Evolutionary conservation across 768 basidiomycete genomes (phyloP), one percentile per base, ranked within the genome.

Genomic region (Termitomyces sp.): DNA sequence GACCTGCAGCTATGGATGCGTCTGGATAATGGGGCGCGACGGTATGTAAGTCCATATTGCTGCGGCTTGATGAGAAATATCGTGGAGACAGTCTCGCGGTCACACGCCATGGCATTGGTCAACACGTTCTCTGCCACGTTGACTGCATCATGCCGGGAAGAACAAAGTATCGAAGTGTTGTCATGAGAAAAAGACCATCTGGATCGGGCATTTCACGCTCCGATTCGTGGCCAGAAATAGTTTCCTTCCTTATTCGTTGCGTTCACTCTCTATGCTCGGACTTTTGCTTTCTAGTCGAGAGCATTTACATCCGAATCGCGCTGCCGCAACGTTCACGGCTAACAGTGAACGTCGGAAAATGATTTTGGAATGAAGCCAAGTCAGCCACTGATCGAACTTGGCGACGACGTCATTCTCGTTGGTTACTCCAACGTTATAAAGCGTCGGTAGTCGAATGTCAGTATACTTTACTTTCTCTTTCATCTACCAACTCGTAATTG

Each of bases 331-430:
- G 20, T 51, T 40, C 10, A 28, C 5, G 44, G 10, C 52, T 28
- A n/a, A 30, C 12, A 41, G 18, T 5, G 5, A 38, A 9, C 36
- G 36, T 52, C 51, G 23, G 38, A 38, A 51, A 23, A 4, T 51
- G 35, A 30, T 50, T 51, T 12, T 30, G 26, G 26, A 40, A 30
- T 28, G 18, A 41, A 41, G 52, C 28, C 38, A 41, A 43, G 53
- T 54, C 53, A 43, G 53, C 40, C 40, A 43, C 40, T 40, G 38
- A 53, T 53, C 52, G 43, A 28, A n/a, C 35, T 7, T 32, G 32
- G 32, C 33, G 26, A 36, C 58, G 48, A 62, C 61, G 61, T 62
- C 61, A 62, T 62, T 51, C n/a, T 38, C 44, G 9, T 16, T 14
- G 36, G 33, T 16, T 44, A 13, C 50, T 16, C 57, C 47, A 46